phyloP scores from a whole-genome alignment of 352 stramenopile genomes.

The Blastocystis sp. region DNA sequence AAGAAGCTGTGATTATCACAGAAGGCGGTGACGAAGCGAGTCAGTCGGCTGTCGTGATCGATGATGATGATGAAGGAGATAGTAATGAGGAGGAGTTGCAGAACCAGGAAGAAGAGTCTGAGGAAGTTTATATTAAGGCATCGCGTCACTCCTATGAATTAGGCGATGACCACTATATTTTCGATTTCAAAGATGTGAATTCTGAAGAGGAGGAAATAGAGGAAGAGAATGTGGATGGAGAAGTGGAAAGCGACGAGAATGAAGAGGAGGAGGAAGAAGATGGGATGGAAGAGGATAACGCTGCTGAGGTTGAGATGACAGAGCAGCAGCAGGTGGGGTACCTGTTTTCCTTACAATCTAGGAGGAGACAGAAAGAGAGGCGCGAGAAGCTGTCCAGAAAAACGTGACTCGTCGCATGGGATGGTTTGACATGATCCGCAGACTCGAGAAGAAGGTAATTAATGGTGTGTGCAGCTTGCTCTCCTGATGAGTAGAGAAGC shows the following conservation, averaged over 20 bases:
- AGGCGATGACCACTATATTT: conserved; percentile 1
- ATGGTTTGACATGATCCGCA: conserved; percentile 54
- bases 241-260: conserved; percentile 7
- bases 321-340: conserved; percentile 8
- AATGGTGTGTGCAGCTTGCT: not conserved
- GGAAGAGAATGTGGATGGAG: not conserved
- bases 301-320: conserved; percentile 19
- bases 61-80: not conserved
- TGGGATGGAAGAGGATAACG: conserved; percentile 6
- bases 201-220: conserved; percentile 32
- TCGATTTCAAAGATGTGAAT: conserved; percentile 43
- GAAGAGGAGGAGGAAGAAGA: conserved; percentile 53
- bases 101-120: not conserved
- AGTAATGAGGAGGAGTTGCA: not conserved
- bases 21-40: not conserved
- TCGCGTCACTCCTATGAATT: not conserved
- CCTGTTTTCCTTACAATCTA: not conserved
- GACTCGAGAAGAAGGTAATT: conserved; percentile 36
- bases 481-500: conserved; percentile 15
- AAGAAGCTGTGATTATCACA: conserved; percentile 16
- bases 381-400: conserved; percentile 5
- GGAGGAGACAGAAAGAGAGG: conserved; percentile 4
- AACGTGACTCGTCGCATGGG: conserved; percentile 50
- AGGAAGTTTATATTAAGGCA: conserved; percentile 52
- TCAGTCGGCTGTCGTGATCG: not conserved